These are phyloP conservation scores for Irpex sp. DNA, from an alignment of 1,284 basidiomycete species.

Conservation along the genomic window DNA sequence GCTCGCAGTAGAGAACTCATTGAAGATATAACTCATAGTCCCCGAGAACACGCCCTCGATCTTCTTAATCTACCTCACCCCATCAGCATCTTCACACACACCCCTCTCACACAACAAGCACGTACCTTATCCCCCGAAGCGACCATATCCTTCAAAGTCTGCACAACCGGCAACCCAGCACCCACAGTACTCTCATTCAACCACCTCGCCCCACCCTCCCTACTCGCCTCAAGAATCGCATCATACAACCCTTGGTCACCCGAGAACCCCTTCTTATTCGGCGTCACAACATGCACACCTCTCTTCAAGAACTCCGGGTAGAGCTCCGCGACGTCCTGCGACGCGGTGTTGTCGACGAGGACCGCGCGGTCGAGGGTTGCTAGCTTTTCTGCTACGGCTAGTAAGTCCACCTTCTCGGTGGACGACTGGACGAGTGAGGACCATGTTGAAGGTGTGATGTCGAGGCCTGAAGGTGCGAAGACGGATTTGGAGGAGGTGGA, in stretches of 20 bases:
- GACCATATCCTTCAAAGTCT: conserved; percentile 88
- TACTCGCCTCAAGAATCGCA: conserved; percentile 54
- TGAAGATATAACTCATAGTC: conserved; percentile 99
- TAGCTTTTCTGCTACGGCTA: conserved; percentile 41
- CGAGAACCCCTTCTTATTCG: conserved; percentile 97
- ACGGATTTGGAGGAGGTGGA: conserved; percentile 71
- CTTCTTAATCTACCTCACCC: conserved; percentile 51
- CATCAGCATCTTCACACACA: background rate
- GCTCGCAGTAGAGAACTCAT: conserved; percentile 78
- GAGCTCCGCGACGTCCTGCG: conserved; percentile 74
- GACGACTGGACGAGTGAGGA: conserved; percentile 40
- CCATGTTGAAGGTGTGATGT: conserved; percentile 37
- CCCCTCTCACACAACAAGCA: no score
- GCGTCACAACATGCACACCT: conserved; percentile 88
- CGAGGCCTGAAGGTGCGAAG: conserved; percentile 48
- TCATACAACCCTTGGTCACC: conserved; percentile 71
- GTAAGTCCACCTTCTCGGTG: conserved; percentile 37
- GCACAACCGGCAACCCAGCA: conserved; percentile 90
- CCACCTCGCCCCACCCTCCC: conserved; percentile 58
- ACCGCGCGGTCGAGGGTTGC: conserved; percentile 43
- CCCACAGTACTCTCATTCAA: conserved; percentile 95
- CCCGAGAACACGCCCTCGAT: conserved; percentile 90
- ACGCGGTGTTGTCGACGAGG: conserved; percentile 92
- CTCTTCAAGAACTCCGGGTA: conserved; percentile 81
- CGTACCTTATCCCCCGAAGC: conserved; percentile 84